Conservation (phyloP, 768 basidiomycete genomes). For the Boletus eberwhitei region DNA sequence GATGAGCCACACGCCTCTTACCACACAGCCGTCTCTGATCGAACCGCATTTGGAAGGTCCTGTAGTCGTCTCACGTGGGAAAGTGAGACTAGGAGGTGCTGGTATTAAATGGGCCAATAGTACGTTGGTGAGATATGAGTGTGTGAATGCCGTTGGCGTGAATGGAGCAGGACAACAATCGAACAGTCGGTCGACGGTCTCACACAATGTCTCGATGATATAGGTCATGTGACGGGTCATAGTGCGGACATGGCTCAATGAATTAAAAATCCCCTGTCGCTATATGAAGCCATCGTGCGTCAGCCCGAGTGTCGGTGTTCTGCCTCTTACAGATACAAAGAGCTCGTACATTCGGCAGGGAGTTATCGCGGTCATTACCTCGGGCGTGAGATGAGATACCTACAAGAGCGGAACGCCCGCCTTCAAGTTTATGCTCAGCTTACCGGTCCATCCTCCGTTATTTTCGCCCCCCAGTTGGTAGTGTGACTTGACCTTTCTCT, state of each 20-base stretch:
- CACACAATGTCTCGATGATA: background rate
- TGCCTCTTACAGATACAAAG: background rate
- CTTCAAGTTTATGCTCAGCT: background rate
- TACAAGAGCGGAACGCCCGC: background rate
- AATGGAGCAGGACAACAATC: background rate
- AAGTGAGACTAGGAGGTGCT: too few relatives aligned
- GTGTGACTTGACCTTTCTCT: too few relatives aligned
- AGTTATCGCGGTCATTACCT: background rate
- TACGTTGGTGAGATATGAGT: background rate
- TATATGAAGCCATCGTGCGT: background rate
- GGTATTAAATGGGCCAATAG: background rate
- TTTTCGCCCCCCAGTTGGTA: conserved; percentile 26
- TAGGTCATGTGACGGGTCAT: background rate
- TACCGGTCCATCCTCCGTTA: conserved; percentile 12
- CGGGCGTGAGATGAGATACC: background rate
- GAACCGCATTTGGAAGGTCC: conserved; percentile 31
- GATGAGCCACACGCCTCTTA: background rate
- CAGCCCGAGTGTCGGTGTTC: background rate
- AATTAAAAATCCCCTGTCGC: background rate
- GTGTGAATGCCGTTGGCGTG: conserved; percentile 1
- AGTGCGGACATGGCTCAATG: background rate
- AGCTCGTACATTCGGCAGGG: background rate
- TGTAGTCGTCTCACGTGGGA: conserved; percentile 26
- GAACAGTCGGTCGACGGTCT: background rate
- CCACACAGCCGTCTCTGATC: conserved; percentile 9